These are phyloP conservation scores for Larix kaempferi DNA, from an alignment of 75 land plant species.

Conservation along the genomic window DNA sequence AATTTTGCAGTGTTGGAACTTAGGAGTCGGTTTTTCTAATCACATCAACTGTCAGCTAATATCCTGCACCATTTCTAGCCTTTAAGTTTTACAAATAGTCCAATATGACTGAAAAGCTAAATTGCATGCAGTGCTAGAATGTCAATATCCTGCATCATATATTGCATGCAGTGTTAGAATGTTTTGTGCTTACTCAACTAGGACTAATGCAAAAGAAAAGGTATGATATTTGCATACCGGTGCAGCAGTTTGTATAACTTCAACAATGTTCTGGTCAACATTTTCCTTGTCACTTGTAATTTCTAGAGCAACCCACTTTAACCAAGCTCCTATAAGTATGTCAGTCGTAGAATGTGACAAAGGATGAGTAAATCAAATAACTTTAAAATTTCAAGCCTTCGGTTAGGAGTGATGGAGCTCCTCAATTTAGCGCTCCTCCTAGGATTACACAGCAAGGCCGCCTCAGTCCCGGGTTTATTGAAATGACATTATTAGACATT, in stretches of 20 bases:
- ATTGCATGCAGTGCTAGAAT: not conserved
- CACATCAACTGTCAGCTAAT: not conserved
- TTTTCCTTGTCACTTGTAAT: constrained; percentile 55
- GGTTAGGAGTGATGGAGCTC: too few relatives aligned
- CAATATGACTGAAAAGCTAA: not conserved
- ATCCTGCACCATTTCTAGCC: not conserved
- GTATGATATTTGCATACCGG: constrained; percentile 18
- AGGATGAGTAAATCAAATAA: not conserved
- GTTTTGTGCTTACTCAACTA: not conserved
- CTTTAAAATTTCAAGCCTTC: not conserved
- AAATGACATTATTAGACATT: too few relatives aligned
- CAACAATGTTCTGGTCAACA: constrained; percentile 29
- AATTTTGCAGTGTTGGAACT: not conserved
- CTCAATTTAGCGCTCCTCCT: too few relatives aligned
- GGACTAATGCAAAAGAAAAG: not conserved
- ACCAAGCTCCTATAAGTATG: constrained; percentile 20
- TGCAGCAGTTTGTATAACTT: constrained; percentile 13
- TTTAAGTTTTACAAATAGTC: not conserved
- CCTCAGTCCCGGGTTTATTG: too few relatives aligned
- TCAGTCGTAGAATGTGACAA: not conserved
- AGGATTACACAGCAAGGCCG: too few relatives aligned
- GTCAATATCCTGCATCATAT: not conserved
- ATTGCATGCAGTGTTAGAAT: not conserved
- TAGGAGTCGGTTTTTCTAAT: not conserved
- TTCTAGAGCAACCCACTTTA: constrained; percentile 20